Evolutionary conservation across 768 basidiomycete species (phyloP).

Genomic region (Lactarius trivialis): DNA sequence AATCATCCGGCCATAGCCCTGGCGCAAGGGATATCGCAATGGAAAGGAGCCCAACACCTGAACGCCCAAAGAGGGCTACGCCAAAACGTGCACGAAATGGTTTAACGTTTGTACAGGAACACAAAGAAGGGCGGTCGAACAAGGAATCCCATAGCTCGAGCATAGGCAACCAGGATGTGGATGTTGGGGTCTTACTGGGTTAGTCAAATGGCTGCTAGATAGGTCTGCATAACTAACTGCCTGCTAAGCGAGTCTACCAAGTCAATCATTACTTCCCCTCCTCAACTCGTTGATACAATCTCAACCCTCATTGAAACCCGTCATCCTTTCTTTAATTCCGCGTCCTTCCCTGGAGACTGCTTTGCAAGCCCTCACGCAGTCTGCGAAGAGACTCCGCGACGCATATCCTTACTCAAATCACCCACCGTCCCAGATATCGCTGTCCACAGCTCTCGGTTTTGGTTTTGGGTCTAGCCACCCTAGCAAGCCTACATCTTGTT

Average conservation of each 20-base stretch:
- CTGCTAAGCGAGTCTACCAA: constrained; percentile 62
- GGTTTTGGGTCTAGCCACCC: constrained; percentile 26
- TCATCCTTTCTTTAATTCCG: constrained; percentile 71
- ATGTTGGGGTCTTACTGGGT: constrained; percentile 79
- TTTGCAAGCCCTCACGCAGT: constrained; percentile 56
- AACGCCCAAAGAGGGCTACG: constrained; percentile 61
- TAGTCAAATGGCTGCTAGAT: constrained; percentile 26
- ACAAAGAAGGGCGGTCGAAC: constrained; percentile 33
- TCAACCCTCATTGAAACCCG: constrained; percentile 65
- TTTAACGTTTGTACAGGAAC: constrained; percentile 28
- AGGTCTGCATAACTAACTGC: constrained; percentile 19
- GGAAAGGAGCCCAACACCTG: constrained; percentile 83
- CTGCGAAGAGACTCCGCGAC: constrained; percentile 68
- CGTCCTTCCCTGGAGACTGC: constrained; percentile 78
- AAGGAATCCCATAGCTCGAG: constrained; percentile 45
- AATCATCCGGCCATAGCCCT: constrained; percentile 21
- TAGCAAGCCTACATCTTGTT: constrained; percentile 11
- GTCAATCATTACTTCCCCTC: constrained; percentile 68
- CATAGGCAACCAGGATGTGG: constrained; percentile 56
- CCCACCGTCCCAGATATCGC: constrained; percentile 30
- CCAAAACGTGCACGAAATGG: constrained; percentile 59
- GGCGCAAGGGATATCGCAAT: constrained; percentile 57
- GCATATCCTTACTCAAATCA: constrained; percentile 76
- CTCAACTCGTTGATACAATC: constrained; percentile 58
- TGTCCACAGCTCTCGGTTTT: constrained; percentile 32